Evolutionary conservation across 2,329 filamentous ascomycete species (phyloP), one percentile per base, ranked within the genome.

Genomic region (Pseudogymnoascus sp.): DNA sequence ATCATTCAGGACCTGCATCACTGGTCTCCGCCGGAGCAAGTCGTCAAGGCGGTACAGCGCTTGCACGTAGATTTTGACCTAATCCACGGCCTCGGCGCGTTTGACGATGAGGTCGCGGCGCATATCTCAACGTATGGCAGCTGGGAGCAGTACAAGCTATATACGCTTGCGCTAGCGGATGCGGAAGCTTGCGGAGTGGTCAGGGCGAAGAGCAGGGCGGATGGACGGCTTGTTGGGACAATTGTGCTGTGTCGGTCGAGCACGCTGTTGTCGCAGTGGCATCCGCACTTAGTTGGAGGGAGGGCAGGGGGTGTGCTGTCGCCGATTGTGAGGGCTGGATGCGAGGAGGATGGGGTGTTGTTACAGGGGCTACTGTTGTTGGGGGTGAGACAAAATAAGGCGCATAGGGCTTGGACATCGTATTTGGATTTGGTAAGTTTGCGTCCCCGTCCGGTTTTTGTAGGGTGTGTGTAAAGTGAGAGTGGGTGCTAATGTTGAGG

Each of bases 341-440:
- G 82, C 1, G 84, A 84, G 59, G 85, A 88, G 65, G 85, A 85
- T 68, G 84, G 82, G 53, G 85, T 83, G 1, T 73, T 89, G 16
- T 76, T 89, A 69, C 86, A 89, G 72, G 86, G 86, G 0, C 72
- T 89, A 66, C 83, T 88, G 24, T 70, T 89, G 65, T 74, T 89
- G 59, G 86, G 85, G 1, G 85, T 88, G 70, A 80, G 82, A 65
- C 86, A 89, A 74, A 82, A 87, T 72, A 87, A 86, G 68, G 80
- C 80, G 67, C 81, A 87, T 70, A 83, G 83, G n/a, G 82, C 82
- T 63, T 81, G 80, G 70, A 80, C 81, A 14, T 84, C 84, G 62
- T 37, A 40, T 33, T 42, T 63, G 59, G 50, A 62, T 62, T 7
- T 37, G 62, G 62, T 63, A 16, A 47, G 62, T 63, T 37, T 31